phyloP scores from a whole-genome alignment of 129 eudicot species.

The Solidago caesia region DNA sequence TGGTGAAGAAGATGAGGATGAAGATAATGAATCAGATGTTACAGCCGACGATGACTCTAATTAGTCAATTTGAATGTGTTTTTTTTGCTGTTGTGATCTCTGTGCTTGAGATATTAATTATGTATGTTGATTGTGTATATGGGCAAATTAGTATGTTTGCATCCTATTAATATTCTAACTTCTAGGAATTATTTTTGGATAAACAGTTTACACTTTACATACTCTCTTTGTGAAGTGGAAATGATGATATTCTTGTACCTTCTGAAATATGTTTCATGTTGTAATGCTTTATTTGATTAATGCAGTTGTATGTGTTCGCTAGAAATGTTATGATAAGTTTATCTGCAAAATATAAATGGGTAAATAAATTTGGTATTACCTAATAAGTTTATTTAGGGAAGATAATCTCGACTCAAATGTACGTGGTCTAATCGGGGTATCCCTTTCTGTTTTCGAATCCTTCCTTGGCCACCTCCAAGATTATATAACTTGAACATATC shows the following conservation, averaged over 20 bases:
- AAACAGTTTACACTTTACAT: slow-evolving; percentile 18
- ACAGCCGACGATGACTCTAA: slow-evolving; percentile 68
- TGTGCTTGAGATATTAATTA: slow-evolving; percentile 1
- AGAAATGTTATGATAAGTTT: neutral
- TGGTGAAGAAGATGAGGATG: slow-evolving; percentile 38
- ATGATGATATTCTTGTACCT: neutral
- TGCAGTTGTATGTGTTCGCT: neutral
- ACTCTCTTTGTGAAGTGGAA: slow-evolving; percentile 27
- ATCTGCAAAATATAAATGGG: neutral
- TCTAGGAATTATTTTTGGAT: slow-evolving; percentile 1
- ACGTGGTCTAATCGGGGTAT: too few relatives aligned
- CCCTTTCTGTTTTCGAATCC: too few relatives aligned
- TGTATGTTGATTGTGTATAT: slow-evolving; percentile 31
- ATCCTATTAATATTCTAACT: neutral
- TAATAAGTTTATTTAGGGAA: too few relatives aligned
- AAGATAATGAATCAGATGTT: slow-evolving; percentile 45
- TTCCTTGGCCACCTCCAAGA: too few relatives aligned
- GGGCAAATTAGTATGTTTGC: slow-evolving; percentile 7
- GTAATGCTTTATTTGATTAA: slow-evolving; percentile 1
- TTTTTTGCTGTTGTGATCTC: slow-evolving; percentile 16
- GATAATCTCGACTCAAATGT: too few relatives aligned
- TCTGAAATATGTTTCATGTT: neutral
- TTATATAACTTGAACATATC: too few relatives aligned
- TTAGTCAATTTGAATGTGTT: slow-evolving; percentile 20
- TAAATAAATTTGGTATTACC: too few relatives aligned